phyloP scores from a whole-genome alignment of 345 rosid species.

The Cardamine occulta region DNA sequence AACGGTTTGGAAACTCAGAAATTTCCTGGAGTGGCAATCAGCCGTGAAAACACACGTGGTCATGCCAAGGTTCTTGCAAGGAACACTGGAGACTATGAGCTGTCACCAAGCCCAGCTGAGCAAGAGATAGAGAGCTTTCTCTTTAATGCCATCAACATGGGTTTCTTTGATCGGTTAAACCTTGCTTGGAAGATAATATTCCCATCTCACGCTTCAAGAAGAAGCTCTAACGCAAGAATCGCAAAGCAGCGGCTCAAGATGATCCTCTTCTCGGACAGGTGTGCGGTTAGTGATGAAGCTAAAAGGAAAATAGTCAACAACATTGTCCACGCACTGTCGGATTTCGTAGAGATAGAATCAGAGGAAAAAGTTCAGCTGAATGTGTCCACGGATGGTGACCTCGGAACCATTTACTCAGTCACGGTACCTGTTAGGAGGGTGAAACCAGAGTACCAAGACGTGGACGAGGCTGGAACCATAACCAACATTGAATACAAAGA shows the following conservation, averaged over 20 bases:
- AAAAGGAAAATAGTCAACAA: constrained; percentile 82
- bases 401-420: constrained; percentile 93
- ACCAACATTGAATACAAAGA: constrained; percentile 81
- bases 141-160: constrained; percentile 72
- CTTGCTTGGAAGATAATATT: constrained; percentile 93
- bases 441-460: constrained; percentile 77
- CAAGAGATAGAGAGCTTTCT: constrained; percentile 80
- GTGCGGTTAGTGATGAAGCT: constrained; percentile 94
- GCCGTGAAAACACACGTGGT: constrained; percentile 35
- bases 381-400: constrained; percentile 79
- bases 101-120: constrained; percentile 56
- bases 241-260: constrained; percentile 96
- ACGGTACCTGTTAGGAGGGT: constrained; percentile 92
- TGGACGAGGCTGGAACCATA: constrained; percentile 65
- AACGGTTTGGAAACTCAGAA: constrained; percentile 44
- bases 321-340: constrained; percentile 75
- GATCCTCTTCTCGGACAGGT: constrained; percentile 97
- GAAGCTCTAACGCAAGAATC: constrained; percentile 88
- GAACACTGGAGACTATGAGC: constrained; percentile 56
- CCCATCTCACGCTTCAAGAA: constrained; percentile 71
- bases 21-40: constrained; percentile 45
- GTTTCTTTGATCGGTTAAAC: constrained; percentile 80
- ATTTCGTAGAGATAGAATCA: constrained; percentile 93
- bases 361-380: constrained; percentile 94
- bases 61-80: constrained; percentile 50